Percentiles rank a stretch among this genome's conserved stretches.
Conservation (phyloP, 2,329 filamentous ascomycete species). For the Furcasterigmium sp. region DNA sequence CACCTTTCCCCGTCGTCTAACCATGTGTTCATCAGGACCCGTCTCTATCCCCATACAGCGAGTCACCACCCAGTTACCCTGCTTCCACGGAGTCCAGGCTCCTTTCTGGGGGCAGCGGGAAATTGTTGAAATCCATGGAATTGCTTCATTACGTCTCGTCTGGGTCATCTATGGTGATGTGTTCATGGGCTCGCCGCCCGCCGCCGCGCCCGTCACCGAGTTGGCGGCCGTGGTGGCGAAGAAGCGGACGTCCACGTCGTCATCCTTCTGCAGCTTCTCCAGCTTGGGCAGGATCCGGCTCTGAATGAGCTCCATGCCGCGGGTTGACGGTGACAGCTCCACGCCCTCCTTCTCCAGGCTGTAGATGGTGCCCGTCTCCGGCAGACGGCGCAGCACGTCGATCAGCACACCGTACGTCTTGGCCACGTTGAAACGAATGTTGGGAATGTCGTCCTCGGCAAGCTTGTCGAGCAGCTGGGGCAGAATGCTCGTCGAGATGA, state of each 20-base stretch:
- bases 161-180: slow-evolving; percentile 54
- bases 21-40: not conserved
- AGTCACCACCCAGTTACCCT: not conserved
- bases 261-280: slow-evolving; percentile 93
- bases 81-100: too few species aligned
- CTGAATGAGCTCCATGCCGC: slow-evolving; percentile 75
- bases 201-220: slow-evolving; percentile 40
- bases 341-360: slow-evolving; percentile 75
- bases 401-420: slow-evolving; percentile 94
- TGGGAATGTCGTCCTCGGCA: slow-evolving; percentile 90
- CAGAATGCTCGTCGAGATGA: slow-evolving; percentile 88
- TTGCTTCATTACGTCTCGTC: slow-evolving; percentile 42
- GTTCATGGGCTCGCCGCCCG: slow-evolving; percentile 57
- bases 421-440: slow-evolving; percentile 98
- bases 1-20: not conserved
- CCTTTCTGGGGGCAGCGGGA: slow-evolving; percentile 14
- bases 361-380: slow-evolving; percentile 80
- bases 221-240: slow-evolving; percentile 88
- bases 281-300: slow-evolving; percentile 83
- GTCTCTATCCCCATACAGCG: not conserved
- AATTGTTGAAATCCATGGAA: slow-evolving; percentile 25
- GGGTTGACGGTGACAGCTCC: slow-evolving; percentile 58
- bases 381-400: slow-evolving; percentile 84
- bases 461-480: slow-evolving; percentile 89
- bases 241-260: slow-evolving; percentile 96